Base-by-base conservation (phyloP, 2,329 filamentous ascomycete genomes). In the Seiridium cupressi region DNA sequence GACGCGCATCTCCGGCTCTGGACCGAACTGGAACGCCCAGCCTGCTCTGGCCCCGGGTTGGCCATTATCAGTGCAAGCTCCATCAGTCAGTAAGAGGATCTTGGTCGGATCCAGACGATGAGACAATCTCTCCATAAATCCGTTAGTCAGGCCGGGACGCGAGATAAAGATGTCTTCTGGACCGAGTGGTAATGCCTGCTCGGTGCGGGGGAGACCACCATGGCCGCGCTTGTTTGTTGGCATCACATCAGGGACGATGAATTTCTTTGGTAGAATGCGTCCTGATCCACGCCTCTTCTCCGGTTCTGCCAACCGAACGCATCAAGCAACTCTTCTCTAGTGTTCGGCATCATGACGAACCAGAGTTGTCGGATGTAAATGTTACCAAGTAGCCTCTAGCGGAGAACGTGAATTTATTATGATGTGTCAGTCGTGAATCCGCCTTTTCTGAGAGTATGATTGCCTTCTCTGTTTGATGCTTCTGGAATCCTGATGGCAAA, bases 21-120 rank as follows among this genome's bases (percentile, higher is more conserved):
- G 56, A 13, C 71, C 66, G 57, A 71, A 64, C 40, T 72, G 63
- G 58, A 81, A 71, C 0, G 73, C 74, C 70, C 76, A 81, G 55
- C 76, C 79, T 1, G 73, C 79, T 62, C 63, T 68, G 1, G 76
- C 68, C 42, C 76, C 65, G 3, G 59, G 18, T 38, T 70, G 60
- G 36, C 79, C 79, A 60, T 82, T 81, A 56, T 75, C 64, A 4
- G 74, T 62, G 60, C 80, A 83, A 0, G 78, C 74, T 3, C 81
- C 79, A 63, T 81, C 79, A 0, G 79, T 79, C 62, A 74, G 77
- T 53, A 83, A 71, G 9, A 84, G 72, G 13, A 72, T 62, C 11
- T 70, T 61, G 5, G 61, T 32, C 7, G 61, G 58, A 36, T 81
- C 64, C 5, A 61, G 46, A 7, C 54, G 68, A 64, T 74, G 72